Conservation (phyloP, 2,329 filamentous ascomycete genomes). For the Hortaea sp. region DNA sequence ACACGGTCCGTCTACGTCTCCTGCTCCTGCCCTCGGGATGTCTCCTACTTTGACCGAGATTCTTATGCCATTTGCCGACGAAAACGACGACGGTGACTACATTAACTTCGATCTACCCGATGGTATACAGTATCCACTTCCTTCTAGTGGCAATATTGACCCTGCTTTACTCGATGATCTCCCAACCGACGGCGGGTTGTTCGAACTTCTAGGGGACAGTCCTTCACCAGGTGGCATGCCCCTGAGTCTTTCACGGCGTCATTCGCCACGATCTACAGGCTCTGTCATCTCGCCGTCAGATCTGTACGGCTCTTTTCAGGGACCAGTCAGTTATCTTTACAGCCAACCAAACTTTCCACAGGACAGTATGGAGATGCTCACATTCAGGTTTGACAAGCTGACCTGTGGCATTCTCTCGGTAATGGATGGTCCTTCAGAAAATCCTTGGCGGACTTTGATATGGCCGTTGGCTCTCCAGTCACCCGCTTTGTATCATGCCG, state of each 20-base stretch:
- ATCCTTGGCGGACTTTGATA: conserved; percentile 61
- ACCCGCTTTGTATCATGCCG: conserved; percentile 57
- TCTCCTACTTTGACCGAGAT: conserved; percentile 24
- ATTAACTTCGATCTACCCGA: conserved; percentile 19
- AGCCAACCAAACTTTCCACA: conserved; percentile 20
- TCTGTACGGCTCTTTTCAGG: conserved; percentile 2
- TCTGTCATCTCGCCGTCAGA: background rate
- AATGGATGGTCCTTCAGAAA: conserved; percentile 59
- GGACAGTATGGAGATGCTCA: conserved; percentile 48
- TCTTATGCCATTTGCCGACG: conserved; percentile 11
- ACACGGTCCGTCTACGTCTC: background rate
- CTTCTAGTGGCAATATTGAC: conserved; percentile 9
- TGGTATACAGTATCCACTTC: conserved; percentile 15
- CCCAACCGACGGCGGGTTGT: conserved; percentile 7
- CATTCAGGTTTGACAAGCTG: conserved; percentile 52
- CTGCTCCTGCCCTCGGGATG: conserved; percentile 1
- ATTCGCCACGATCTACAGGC: background rate
- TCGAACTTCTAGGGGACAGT: conserved; percentile 5
- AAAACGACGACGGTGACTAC: conserved; percentile 12
- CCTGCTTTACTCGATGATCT: conserved; percentile 9
- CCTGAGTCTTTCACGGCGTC: background rate
- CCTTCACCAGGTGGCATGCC: background rate
- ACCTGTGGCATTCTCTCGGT: conserved; percentile 63
- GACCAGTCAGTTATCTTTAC: conserved; percentile 15
- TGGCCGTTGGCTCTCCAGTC: conserved; percentile 57